Evolutionary conservation across 768 basidiomycete genomes (phyloP).

Genomic region (Tubosaeta brunneosetosa): DNA sequence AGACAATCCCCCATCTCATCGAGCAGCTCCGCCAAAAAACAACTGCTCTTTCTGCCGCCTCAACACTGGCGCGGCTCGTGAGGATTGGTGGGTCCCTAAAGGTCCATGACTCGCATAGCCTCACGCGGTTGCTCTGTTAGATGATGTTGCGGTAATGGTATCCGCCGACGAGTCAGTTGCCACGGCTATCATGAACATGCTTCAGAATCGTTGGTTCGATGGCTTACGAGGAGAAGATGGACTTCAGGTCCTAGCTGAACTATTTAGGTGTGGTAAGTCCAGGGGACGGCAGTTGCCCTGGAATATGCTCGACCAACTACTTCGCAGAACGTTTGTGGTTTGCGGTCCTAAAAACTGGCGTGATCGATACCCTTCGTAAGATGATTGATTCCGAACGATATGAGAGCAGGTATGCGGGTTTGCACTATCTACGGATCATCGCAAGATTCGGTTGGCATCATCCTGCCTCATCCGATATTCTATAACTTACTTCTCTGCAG

Average conservation of each 20-base stretch:
- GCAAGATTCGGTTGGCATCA: constrained; percentile 14
- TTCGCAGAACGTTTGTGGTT: constrained; percentile 13
- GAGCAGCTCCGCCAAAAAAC: constrained; percentile 12
- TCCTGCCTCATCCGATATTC: not conserved
- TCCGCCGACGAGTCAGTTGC: constrained; percentile 3
- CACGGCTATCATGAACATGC: constrained; percentile 17
- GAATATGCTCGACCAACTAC: not conserved
- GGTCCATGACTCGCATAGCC: not conserved
- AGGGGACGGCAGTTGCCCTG: too few relatives aligned
- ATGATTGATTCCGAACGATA: constrained; percentile 13
- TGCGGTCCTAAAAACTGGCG: constrained; percentile 11
- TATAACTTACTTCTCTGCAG: not conserved
- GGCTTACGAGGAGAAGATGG: constrained; percentile 25
- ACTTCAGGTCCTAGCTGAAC: constrained; percentile 12
- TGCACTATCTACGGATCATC: constrained; percentile 23
- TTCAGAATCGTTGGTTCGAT: constrained; percentile 27
- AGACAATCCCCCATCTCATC: constrained; percentile 16
- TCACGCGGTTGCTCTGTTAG: constrained; percentile 5
- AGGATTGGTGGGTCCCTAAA: constrained; percentile 16
- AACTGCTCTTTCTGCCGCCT: constrained; percentile 19
- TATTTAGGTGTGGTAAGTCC: constrained; percentile 15
- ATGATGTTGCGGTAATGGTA: constrained; percentile 11
- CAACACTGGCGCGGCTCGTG: constrained; percentile 12
- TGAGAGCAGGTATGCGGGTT: constrained; percentile 12
- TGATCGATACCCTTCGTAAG: constrained; percentile 8